Conservation (phyloP, 805 yeast species). For the Metschnikowia rubicola region DNA sequence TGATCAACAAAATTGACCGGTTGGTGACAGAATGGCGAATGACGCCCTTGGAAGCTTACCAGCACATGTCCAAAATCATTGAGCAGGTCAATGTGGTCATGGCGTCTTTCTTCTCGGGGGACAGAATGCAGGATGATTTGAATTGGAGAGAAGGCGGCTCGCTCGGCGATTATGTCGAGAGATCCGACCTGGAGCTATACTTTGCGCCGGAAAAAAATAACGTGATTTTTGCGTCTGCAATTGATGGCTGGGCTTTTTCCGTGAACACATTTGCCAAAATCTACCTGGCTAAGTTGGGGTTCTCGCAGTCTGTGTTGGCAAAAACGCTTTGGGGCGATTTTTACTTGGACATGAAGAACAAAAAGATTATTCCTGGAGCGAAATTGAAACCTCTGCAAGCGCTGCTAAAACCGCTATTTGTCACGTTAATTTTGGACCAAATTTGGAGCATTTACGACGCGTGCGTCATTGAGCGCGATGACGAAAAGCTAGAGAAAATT, state of each 20-base stretch:
- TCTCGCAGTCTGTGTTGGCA: conserved; percentile 71
- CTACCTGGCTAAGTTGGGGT: conserved; percentile 79
- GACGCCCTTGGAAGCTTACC: conserved; percentile 80
- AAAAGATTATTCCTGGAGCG: conserved; percentile 69
- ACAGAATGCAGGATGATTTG: conserved; percentile 84
- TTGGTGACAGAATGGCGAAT: conserved; percentile 76
- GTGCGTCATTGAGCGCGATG: conserved; percentile 59
- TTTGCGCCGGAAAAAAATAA: conserved; percentile 86
- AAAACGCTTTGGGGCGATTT: conserved; percentile 96
- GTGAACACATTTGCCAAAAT: conserved; percentile 84
- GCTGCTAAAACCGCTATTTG: conserved; percentile 73
- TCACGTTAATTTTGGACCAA: conserved; percentile 78
- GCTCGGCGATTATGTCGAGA: conserved; percentile 58
- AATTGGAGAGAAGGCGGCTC: conserved; percentile 68
- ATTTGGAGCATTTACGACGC: conserved; percentile 89
- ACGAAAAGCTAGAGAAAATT: conserved; percentile 71
- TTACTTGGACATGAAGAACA: conserved; percentile 84
- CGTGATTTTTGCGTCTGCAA: conserved; percentile 85
- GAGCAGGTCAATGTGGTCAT: conserved; percentile 95
- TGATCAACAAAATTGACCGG: conserved; percentile 88
- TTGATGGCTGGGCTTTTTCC: conserved; percentile 98
- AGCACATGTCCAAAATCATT: conserved; percentile 70
- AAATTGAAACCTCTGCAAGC: conserved; percentile 54
- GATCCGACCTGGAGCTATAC: conserved; percentile 76
- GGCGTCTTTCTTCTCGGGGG: conserved; percentile 91